These are phyloP conservation scores for Lophiotrema nucula DNA, from an alignment of 495 filamentous ascomycete genomes.

Conservation along the genomic window DNA sequence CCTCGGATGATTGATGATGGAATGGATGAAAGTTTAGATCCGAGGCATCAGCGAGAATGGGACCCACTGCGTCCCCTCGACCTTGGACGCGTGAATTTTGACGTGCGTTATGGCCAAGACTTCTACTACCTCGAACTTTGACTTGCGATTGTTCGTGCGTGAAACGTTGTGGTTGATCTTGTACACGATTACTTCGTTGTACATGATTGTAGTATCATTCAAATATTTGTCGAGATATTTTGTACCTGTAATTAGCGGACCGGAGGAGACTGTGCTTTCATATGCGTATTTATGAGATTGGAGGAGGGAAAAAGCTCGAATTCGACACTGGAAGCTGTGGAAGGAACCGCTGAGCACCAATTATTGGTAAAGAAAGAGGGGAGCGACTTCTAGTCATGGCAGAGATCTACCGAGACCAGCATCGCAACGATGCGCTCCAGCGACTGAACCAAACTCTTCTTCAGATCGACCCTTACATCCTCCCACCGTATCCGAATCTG, in stretches of 20 bases:
- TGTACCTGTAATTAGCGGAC: neutral
- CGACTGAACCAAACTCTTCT: conserved; percentile 25
- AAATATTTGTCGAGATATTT: neutral
- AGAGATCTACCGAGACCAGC: neutral
- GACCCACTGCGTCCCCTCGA: neutral
- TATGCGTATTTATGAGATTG: too few species aligned
- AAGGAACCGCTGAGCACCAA: neutral
- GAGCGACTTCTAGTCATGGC: neutral
- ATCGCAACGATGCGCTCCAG: conserved; percentile 9
- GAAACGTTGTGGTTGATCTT: conserved; percentile 4
- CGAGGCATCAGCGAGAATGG: conserved; percentile 20
- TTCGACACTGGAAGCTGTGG: neutral
- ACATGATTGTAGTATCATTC: neutral
- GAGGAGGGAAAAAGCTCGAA: too few species aligned
- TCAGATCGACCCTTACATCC: conserved; percentile 25
- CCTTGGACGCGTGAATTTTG: too few species aligned
- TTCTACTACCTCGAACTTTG: too few species aligned
- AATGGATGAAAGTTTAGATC: too few species aligned
- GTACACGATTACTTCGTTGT: conserved; percentile 4
- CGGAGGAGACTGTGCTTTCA: too few species aligned
- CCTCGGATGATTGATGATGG: too few species aligned
- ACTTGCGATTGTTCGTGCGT: too few species aligned
- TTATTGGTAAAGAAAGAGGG: neutral
- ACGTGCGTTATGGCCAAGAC: too few species aligned
- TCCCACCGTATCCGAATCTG: conserved; percentile 27